Base-by-base conservation (phyloP, 352 stramenopile genomes). In the Paralagenidium karlingii region DNA sequence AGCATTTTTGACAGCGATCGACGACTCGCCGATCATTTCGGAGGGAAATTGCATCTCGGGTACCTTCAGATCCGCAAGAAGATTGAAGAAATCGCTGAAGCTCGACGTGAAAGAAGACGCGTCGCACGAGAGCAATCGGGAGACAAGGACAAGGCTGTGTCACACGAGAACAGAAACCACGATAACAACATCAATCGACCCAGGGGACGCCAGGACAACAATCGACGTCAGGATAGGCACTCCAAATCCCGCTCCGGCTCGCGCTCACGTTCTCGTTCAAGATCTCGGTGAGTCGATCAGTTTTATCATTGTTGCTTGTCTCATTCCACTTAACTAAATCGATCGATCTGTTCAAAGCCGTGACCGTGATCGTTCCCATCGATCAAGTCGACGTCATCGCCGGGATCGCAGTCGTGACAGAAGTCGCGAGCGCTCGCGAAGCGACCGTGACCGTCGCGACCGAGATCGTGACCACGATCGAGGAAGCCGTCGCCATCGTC, bases 1-100 rank as follows among this genome's bases (percentile, higher is more conserved):
- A 94, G 80, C 44, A 96, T 95, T 44, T 95, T 88, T 38, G 84
- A 96, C 60, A 94, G 77, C 34, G 84, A 96, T 39, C 70, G 70
- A 3, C 73, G 84, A 12, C 57, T 96, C 9, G 77, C 79, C 1
- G 83, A 96, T 33, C 84, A 96, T 41, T 96, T 89, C 68, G 78
- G 76, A 15, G 84, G 84, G 16, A 96, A 96, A 53, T 53, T 94
- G 20, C 84, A 96, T 29, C 51, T 96, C 5, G 84, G 84, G 0
- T 96, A 91, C 48, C 55, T 94, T 24, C 69, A 93, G 47, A 94
- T 95, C 47, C 53, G 81, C 37, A 68, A 71, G 24, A 92, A 94
- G 51, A 62, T 94, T 19, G 50, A 77, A 24, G 76, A 86, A 31
- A 69, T 95, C 33, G 43, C 61, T 10, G 60, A 63, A 5, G 41